These are phyloP conservation scores for Mycocentrospora acerina DNA, from an alignment of 2,329 filamentous ascomycete genomes.

Conservation along the genomic window DNA sequence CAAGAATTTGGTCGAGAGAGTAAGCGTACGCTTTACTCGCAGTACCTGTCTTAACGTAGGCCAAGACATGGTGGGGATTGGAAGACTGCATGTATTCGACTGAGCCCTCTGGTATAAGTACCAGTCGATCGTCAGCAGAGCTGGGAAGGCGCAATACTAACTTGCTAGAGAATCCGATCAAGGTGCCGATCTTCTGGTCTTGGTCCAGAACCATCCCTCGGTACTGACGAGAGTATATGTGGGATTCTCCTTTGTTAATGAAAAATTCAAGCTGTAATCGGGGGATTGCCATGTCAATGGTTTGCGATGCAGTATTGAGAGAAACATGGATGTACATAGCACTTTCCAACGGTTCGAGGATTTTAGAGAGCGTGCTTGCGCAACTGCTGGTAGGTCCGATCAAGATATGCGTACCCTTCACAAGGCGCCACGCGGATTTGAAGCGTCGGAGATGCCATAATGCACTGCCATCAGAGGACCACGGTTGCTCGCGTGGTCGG, in stretches of 20 bases:
- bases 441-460: slow-evolving; percentile 19
- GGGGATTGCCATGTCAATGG: slow-evolving; percentile 17
- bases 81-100: slow-evolving; percentile 6
- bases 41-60: slow-evolving; percentile 14
- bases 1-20: slow-evolving; percentile 52
- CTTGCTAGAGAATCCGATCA: slow-evolving; percentile 27
- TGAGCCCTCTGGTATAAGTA: slow-evolving; percentile 36
- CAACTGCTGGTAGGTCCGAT: slow-evolving; percentile 12
- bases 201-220: slow-evolving; percentile 28
- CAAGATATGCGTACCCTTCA: slow-evolving; percentile 3
- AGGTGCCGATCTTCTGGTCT: slow-evolving; percentile 23
- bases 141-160: slow-evolving; percentile 18
- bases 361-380: slow-evolving; percentile 8
- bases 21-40: slow-evolving; percentile 47
- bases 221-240: slow-evolving; percentile 28
- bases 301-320: slow-evolving; percentile 2
- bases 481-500: slow-evolving; percentile 8
- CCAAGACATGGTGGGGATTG: slow-evolving; percentile 7
- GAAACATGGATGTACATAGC: slow-evolving; percentile 16
- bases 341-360: slow-evolving; percentile 21
- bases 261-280: slow-evolving; percentile 15
- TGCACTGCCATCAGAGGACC: background rate
- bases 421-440: slow-evolving; percentile 16
- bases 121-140: slow-evolving; percentile 30
- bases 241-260: background rate